A percentile compares a stretch with the other conserved stretches of the same genome.
Conservation (phyloP, 108 stramenopile species). For the Nitzschia sp. region DNA sequence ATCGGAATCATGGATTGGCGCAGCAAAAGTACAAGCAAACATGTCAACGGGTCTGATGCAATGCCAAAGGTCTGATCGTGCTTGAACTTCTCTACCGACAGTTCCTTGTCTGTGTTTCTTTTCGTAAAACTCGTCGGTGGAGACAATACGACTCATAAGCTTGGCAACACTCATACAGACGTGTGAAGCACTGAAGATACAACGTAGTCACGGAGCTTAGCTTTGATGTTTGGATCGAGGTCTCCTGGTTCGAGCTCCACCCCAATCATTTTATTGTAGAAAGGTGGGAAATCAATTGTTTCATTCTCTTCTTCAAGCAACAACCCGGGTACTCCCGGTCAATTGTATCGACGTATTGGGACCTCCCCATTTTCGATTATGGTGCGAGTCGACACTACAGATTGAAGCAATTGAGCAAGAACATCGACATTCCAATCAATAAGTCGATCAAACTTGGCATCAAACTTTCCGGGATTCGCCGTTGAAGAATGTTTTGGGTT, state of each 20-base stretch:
- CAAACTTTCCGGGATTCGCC: neutral
- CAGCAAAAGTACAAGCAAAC: conserved; percentile 13
- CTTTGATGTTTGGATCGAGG: neutral
- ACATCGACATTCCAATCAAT: conserved; percentile 17
- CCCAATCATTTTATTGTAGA: neutral
- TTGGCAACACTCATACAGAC: conserved; percentile 8
- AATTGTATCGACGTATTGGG: neutral
- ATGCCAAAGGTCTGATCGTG: neutral
- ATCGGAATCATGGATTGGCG: conserved; percentile 11
- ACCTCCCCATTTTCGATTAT: neutral
- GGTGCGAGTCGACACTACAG: neutral
- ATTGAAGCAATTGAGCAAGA: neutral
- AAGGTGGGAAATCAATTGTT: neutral
- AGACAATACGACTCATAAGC: conserved; percentile 2
- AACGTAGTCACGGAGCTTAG: conserved; percentile 1
- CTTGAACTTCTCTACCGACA: neutral
- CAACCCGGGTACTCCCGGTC: neutral
- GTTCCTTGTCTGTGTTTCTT: neutral
- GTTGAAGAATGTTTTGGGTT: neutral
- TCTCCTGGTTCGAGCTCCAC: neutral
- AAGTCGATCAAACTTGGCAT: neutral
- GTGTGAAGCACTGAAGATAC: conserved; percentile 8
- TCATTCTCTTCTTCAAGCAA: conserved; percentile 17
- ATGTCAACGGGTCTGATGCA: conserved; percentile 3
- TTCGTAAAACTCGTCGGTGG: neutral